These are phyloP conservation scores for Typha latifolia DNA, from an alignment of 176 grass and related monocot species.

Conservation along the genomic window DNA sequence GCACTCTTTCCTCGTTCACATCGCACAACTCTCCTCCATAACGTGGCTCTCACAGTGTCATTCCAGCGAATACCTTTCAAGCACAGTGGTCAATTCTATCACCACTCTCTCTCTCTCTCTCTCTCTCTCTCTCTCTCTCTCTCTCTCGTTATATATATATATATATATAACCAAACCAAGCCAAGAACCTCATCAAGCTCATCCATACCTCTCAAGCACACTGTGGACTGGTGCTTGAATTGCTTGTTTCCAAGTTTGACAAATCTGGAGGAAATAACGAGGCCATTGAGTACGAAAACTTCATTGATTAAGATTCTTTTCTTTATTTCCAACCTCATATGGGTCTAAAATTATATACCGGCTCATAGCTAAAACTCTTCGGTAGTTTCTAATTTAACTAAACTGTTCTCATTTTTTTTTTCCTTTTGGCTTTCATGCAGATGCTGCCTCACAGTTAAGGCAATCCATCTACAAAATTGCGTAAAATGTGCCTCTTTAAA, in stretches of 20 bases:
- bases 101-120: no score
- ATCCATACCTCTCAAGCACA: slow-evolving; percentile 62
- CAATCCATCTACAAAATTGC: slow-evolving; percentile 14
- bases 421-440: slow-evolving; percentile 32
- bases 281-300: slow-evolving; percentile 92
- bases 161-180: no score
- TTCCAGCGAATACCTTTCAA: neutral
- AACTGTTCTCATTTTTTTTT: slow-evolving; percentile 13
- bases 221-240: slow-evolving; percentile 59
- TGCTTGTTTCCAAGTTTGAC: slow-evolving; percentile 89
- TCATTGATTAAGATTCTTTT: slow-evolving; percentile 70
- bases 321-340: neutral
- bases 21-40: no score
- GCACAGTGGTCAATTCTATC: no score
- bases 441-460: slow-evolving; percentile 98
- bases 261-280: slow-evolving; percentile 78
- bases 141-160: no score
- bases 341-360: neutral
- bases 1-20: no score
- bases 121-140: no score
- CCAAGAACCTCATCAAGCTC: slow-evolving; percentile 38
- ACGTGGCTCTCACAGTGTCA: no score
- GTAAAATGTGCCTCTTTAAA: neutral
- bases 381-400: neutral
- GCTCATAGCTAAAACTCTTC: no score